Conservation (phyloP, 139 green algal genomes). For the Coccomyxa sp. region DNA sequence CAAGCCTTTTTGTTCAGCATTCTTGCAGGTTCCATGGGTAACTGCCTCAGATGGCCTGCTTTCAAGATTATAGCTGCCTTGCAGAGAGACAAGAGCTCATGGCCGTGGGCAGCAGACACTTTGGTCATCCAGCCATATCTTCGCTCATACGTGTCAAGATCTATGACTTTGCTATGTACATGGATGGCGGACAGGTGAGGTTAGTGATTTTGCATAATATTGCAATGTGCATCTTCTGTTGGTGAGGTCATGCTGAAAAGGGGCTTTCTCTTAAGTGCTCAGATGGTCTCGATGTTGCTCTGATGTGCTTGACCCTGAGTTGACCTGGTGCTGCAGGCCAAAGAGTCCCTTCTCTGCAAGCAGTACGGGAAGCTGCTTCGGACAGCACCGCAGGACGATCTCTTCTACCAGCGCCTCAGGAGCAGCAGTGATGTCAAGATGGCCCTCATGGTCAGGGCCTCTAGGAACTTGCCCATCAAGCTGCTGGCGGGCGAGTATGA, state of each 20-base stretch:
- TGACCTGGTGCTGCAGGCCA: not conserved
- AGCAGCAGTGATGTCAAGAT: constrained; percentile 37
- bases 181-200: constrained; percentile 39
- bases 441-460: constrained; percentile 54
- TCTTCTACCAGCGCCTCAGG: constrained; percentile 9
- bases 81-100: constrained; percentile 41
- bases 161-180: constrained; percentile 75
- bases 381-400: not conserved
- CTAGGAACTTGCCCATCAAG: constrained; percentile 55
- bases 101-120: constrained; percentile 44
- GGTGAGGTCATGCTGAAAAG: not conserved
- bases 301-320: no score
- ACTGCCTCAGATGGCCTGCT: not conserved
- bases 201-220: not conserved
- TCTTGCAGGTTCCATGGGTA: not conserved
- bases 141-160: constrained; percentile 51
- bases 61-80: no score
- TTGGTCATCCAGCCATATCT: constrained; percentile 31
- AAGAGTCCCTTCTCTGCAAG: constrained; percentile 2
- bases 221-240: not conserved
- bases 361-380: not conserved
- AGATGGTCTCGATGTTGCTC: no score
- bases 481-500: constrained; percentile 58
- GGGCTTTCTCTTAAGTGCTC: no score
- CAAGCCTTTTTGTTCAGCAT: not conserved